A percentile compares a stretch with the other conserved stretches of the same genome.
These are phyloP conservation scores for Ogataea hybrid DNA, from an alignment of 1,139 yeast genomes.

Conservation along the genomic window DNA sequence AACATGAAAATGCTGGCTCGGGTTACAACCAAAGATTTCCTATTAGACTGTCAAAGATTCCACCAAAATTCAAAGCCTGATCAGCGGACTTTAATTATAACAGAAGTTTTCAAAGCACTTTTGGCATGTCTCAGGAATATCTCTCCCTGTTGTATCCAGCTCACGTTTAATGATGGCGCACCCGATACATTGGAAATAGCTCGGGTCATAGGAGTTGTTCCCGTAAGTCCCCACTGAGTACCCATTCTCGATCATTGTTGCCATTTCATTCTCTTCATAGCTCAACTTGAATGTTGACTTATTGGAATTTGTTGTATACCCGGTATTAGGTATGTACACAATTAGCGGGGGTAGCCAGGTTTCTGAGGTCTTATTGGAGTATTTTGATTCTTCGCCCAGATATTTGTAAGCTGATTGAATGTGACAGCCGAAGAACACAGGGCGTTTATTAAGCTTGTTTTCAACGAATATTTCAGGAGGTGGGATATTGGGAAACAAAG, in stretches of 20 bases:
- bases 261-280: constrained; percentile 43
- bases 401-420: constrained; percentile 29
- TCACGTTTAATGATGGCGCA: constrained; percentile 56
- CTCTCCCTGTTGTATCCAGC: constrained; percentile 37
- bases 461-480: constrained; percentile 33
- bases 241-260: constrained; percentile 50
- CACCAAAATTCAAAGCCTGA: constrained; percentile 18
- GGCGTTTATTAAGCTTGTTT: constrained; percentile 35
- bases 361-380: constrained; percentile 17
- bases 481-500: constrained; percentile 40
- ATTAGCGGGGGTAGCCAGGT: constrained; percentile 49
- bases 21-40: constrained; percentile 28
- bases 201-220: constrained; percentile 37
- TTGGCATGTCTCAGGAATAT: constrained; percentile 11
- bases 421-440: constrained; percentile 59
- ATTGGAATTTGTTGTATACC: constrained; percentile 45
- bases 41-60: constrained; percentile 38
- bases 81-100: constrained; percentile 8
- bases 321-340: constrained; percentile 49
- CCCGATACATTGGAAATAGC: constrained; percentile 47
- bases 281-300: constrained; percentile 60
- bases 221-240: constrained; percentile 40
- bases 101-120: constrained; percentile 14
- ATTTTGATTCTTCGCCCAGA: constrained; percentile 3
- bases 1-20: constrained; percentile 49